Percentiles rank a stretch among this genome's conserved stretches.
Conservation (phyloP, 2,329 filamentous ascomycete species). For the Sphaerulina vaccinii region DNA sequence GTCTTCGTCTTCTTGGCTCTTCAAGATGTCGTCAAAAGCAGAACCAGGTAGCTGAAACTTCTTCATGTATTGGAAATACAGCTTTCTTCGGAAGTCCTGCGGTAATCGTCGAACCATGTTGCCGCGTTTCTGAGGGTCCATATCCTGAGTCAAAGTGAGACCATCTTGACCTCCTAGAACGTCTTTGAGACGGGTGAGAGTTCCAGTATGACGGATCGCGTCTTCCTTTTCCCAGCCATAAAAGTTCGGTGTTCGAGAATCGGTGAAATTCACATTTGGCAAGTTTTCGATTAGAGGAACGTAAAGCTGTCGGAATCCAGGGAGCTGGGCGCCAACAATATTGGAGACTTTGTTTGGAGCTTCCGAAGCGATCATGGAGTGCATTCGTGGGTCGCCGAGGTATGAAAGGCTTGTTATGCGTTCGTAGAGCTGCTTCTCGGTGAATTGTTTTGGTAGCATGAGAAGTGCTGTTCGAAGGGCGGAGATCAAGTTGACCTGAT, state of each 20-base stretch:
- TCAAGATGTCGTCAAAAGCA: constrained; percentile 83
- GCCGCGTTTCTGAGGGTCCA: constrained; percentile 84
- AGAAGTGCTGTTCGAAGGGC: constrained; percentile 87
- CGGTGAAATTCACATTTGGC: constrained; percentile 79
- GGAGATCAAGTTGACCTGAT: constrained; percentile 92
- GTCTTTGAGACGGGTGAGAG: constrained; percentile 57
- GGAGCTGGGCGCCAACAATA: constrained; percentile 87
- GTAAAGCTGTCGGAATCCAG: constrained; percentile 89
- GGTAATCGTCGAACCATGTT: constrained; percentile 96
- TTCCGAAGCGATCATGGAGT: constrained; percentile 64
- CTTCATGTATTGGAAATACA: constrained; percentile 94
- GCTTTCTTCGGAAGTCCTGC: constrained; percentile 76
- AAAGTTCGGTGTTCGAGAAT: constrained; percentile 56
- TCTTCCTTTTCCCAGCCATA: constrained; percentile 40
- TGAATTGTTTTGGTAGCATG: constrained; percentile 79
- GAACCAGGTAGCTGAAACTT: constrained; percentile 81
- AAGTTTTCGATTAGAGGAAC: constrained; percentile 84
- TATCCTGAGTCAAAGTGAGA: constrained; percentile 75
- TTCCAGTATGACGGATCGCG: constrained; percentile 37
- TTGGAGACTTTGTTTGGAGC: constrained; percentile 90
- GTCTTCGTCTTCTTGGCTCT: constrained; percentile 68
- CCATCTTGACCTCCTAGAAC: constrained; percentile 56
- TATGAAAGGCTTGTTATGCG: constrained; percentile 93
- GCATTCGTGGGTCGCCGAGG: constrained; percentile 94
- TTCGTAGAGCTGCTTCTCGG: constrained; percentile 81